Conservation (phyloP, 768 basidiomycete genomes). For the Suillus lakei region DNA sequence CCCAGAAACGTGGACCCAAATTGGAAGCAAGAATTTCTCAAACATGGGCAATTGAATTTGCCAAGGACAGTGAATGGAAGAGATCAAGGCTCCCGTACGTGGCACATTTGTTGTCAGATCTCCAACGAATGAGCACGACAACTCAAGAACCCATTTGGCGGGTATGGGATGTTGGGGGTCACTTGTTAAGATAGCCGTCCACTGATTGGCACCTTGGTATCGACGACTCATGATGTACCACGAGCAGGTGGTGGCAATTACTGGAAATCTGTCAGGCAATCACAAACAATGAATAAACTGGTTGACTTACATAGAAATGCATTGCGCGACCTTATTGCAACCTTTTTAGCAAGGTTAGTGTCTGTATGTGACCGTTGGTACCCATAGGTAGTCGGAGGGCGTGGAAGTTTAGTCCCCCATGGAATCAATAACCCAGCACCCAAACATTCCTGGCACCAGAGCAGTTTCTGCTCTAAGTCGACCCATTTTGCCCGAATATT, state of each 20-base stretch:
- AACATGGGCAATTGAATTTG: not conserved
- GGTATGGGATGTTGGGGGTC: not conserved
- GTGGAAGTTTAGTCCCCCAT: not conserved
- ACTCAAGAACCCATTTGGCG: not conserved
- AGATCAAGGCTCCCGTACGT: not conserved
- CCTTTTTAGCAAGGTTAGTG: not conserved
- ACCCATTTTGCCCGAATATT: not conserved
- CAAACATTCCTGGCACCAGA: not conserved
- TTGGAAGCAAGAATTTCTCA: not conserved
- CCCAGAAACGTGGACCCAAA: not conserved
- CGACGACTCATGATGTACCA: not conserved
- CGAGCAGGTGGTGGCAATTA: not conserved
- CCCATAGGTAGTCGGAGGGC: not conserved
- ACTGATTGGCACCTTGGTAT: not conserved
- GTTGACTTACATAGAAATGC: constrained; percentile 5
- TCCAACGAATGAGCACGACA: not conserved
- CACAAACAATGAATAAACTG: not conserved
- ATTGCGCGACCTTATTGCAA: not conserved
- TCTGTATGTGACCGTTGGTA: not conserved
- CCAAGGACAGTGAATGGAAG: not conserved
- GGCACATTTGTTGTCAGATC: not conserved
- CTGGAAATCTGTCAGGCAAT: not conserved
- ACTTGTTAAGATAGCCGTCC: not conserved
- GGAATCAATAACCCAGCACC: not conserved
- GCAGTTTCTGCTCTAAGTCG: not conserved